phyloP scores from a whole-genome alignment of 306 rosid species.

The Inga oerstediana region DNA sequence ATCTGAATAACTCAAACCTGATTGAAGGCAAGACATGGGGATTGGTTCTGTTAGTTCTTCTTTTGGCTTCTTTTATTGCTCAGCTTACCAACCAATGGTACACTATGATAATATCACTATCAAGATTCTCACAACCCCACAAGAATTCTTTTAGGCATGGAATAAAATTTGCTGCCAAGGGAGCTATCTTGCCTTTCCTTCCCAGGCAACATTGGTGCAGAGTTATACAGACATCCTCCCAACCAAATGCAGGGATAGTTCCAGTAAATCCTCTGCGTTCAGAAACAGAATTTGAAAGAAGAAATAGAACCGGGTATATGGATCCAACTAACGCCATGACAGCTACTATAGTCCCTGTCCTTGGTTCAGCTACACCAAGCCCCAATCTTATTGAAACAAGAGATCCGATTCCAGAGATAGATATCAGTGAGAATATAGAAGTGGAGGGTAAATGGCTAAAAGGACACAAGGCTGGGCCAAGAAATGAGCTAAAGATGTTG shows the following conservation, averaged over 20 bases:
- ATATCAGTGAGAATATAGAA: constrained; percentile 31
- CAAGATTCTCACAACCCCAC: constrained; percentile 49
- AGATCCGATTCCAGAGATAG: constrained; percentile 23
- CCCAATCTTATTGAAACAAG: constrained; percentile 32
- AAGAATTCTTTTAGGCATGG: constrained; percentile 49
- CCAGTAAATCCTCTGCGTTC: constrained; percentile 40
- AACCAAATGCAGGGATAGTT: constrained; percentile 37
- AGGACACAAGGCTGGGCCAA: constrained; percentile 44
- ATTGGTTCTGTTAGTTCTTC: constrained; percentile 45
- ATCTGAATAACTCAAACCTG: constrained; percentile 34
- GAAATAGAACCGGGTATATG: constrained; percentile 38
- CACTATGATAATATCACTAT: constrained; percentile 44
- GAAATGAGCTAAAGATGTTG: constrained; percentile 54
- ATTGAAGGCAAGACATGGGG: constrained; percentile 37
- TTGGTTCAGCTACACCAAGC: constrained; percentile 52
- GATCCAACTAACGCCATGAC: constrained; percentile 54
- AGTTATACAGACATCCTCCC: constrained; percentile 36
- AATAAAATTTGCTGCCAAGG: constrained; percentile 56
- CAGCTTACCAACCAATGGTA: constrained; percentile 63
- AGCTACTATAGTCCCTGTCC: constrained; percentile 67
- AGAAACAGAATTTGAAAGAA: constrained; percentile 45
- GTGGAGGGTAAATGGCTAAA: constrained; percentile 51
- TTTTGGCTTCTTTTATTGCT: constrained; percentile 47
- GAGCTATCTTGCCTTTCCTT: constrained; percentile 62
- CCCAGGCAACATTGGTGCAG: constrained; percentile 57